A percentile compares a stretch with the other conserved stretches of the same genome.
These are phyloP conservation scores for Dactylorhiza incarnata DNA, from an alignment of 106 monocot species.

Conservation along the genomic window DNA sequence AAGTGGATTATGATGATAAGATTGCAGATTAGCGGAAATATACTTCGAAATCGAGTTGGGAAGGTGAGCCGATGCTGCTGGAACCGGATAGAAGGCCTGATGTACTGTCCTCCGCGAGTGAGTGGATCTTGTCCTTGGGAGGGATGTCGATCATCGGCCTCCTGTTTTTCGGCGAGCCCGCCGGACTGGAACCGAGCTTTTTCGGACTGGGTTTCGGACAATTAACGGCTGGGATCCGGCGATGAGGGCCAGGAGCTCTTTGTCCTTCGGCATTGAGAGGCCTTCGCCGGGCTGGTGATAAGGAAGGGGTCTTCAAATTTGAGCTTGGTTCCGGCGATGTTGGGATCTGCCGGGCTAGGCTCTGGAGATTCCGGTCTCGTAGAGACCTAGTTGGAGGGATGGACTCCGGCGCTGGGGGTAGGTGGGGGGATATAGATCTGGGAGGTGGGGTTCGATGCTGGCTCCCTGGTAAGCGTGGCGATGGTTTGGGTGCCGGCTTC, in stretches of 20 bases:
- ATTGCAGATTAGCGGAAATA: not conserved
- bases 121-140: conserved; percentile 2
- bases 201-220: conserved; percentile 21
- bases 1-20: not conserved
- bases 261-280: conserved; percentile 3
- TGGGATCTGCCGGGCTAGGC: not conserved
- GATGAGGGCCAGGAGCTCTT: conserved; percentile 11
- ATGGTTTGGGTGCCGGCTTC: conserved; percentile 29
- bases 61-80: conserved; percentile 30
- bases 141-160: conserved; percentile 1
- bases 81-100: conserved; percentile 6
- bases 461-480: conserved; percentile 8
- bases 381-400: not conserved
- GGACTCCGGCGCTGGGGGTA: not conserved
- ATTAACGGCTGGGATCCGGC: conserved; percentile 16
- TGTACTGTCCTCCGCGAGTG: conserved; percentile 30
- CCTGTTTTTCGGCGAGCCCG: conserved; percentile 24
- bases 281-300: conserved; percentile 17
- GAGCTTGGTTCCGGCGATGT: conserved; percentile 16
- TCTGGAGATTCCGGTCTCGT: not conserved
- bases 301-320: not conserved
- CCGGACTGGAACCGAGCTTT: conserved; percentile 7
- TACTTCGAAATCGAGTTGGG: conserved; percentile 68
- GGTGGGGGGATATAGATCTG: not conserved
- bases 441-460: not conserved